Evolutionary conservation across 495 filamentous ascomycete genomes (phyloP), one percentile per base, ranked within the genome.

Genomic region (Cladorrhinum samala): DNA sequence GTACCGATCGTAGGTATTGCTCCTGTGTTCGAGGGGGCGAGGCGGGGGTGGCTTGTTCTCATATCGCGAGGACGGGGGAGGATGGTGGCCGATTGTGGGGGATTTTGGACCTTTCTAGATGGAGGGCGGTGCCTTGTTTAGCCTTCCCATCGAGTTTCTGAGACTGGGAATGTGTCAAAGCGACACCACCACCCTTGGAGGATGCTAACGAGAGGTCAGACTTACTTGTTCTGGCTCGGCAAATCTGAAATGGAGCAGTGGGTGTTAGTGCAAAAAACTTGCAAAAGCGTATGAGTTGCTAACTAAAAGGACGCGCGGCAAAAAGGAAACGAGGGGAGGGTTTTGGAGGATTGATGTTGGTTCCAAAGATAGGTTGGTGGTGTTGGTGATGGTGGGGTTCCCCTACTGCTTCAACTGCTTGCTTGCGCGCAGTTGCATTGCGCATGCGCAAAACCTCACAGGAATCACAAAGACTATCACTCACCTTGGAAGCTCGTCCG

Each of bases 401-500:
- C 45, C 45, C 45, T 14, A 7, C 14, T 7, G 30, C 30, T 37
- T 37, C 14, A 14, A 37, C 13, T 14, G 39, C 39, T 59, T 33
- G 38, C 25, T 46, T 46, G 16, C 41, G 41, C n/a, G 25, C 37
- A n/a, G 19, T 45, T 46, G 47, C 53, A 45, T 38, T 9, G 41
- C 13, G 53, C 17, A n/a, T 33, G 27, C 27, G 27, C 27, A 33
- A 5, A 33, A 33, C n/a, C n/a, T n/a, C n/a, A n/a, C n/a, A n/a
- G n/a, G n/a, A n/a, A n/a, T n/a, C n/a, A n/a, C n/a, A n/a, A n/a
- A n/a, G n/a, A n/a, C 27, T 33, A 38, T 16, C 18, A 83, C 90
- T 82, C 76, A 95, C 86, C 90, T 89, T 68, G 93, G 93, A 54
- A 98, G 83, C 70, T 90, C 89, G 74, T 98, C 94, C n/a, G 92